phyloP scores from a whole-genome alignment of 75 land plant species.

The Picea sitchensis region DNA sequence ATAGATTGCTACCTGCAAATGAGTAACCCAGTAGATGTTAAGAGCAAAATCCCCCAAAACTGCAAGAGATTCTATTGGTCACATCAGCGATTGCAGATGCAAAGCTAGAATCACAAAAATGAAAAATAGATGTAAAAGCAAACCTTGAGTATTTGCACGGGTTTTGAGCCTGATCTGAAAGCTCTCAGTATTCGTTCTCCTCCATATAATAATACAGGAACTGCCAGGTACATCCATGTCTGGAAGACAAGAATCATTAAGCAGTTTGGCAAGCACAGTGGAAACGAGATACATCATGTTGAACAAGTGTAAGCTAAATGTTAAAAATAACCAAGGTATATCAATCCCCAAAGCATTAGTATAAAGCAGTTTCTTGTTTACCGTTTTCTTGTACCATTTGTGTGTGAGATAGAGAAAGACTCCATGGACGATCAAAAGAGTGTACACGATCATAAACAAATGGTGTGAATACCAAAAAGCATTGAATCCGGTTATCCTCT shows the following conservation, averaged over 20 bases:
- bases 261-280: background rate
- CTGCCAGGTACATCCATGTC: conserved; percentile 86
- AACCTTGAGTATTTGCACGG: conserved; percentile 62
- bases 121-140: background rate
- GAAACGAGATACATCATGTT: background rate
- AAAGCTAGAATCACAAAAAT: background rate
- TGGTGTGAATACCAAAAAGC: conserved; percentile 75
- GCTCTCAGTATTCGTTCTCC: conserved; percentile 52
- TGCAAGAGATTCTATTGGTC: background rate
- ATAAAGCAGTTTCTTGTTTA: conserved; percentile 12
- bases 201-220: conserved; percentile 58
- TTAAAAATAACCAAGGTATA: background rate
- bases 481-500: conserved; percentile 54
- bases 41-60: background rate
- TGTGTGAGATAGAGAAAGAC: conserved; percentile 28
- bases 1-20: conserved; percentile 42
- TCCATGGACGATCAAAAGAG: conserved; percentile 42
- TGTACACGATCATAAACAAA: conserved; percentile 49
- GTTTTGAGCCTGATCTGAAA: conserved; percentile 41
- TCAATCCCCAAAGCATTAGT: conserved; percentile 8
- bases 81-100: background rate
- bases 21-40: background rate
- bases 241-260: conserved; percentile 18
- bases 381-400: conserved; percentile 36
- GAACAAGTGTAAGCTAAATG: background rate